Evolutionary conservation across 2,329 filamentous ascomycete genomes (phyloP).

Genomic region (Ophiostoma fasciatum): DNA sequence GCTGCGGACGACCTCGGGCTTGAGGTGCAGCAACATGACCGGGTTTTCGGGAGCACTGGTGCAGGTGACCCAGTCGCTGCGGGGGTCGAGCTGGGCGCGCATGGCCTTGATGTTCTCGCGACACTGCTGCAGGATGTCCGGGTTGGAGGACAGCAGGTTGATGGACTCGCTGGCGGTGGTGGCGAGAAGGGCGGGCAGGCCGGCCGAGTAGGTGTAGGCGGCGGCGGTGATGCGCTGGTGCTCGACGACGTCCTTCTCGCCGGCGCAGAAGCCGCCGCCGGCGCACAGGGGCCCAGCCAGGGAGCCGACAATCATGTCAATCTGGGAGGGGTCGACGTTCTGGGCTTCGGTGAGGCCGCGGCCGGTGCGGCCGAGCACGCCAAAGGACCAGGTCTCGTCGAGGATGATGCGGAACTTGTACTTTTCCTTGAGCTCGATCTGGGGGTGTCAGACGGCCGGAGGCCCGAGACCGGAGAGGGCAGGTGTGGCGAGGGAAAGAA

Average conservation of each 20-base stretch:
- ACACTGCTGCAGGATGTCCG: slow-evolving; percentile 63
- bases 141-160: slow-evolving; percentile 70
- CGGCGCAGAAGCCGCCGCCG: slow-evolving; percentile 91
- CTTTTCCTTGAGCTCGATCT: slow-evolving; percentile 83
- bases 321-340: slow-evolving; percentile 81
- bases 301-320: slow-evolving; percentile 95
- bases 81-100: slow-evolving; percentile 74
- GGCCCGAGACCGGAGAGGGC: too few relatives aligned
- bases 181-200: slow-evolving; percentile 80
- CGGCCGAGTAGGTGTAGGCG: slow-evolving; percentile 91
- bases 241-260: slow-evolving; percentile 78
- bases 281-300: slow-evolving; percentile 81
- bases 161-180: slow-evolving; percentile 93
- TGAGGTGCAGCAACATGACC: slow-evolving; percentile 68
- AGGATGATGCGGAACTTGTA: slow-evolving; percentile 98
- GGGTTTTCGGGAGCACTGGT: slow-evolving; percentile 76
- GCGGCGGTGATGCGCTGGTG: slow-evolving; percentile 89
- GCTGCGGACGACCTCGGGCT: slow-evolving; percentile 62
- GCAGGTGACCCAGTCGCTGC: slow-evolving; percentile 84
- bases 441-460: neutral
- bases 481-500: too few relatives aligned
- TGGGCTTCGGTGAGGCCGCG: slow-evolving; percentile 90
- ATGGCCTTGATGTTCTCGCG: slow-evolving; percentile 79
- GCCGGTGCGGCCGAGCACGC: slow-evolving; percentile 80
- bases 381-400: slow-evolving; percentile 96